phyloP scores from a whole-genome alignment of 2,329 filamentous ascomycete species.

The Colletotrichum ledebouriae region DNA sequence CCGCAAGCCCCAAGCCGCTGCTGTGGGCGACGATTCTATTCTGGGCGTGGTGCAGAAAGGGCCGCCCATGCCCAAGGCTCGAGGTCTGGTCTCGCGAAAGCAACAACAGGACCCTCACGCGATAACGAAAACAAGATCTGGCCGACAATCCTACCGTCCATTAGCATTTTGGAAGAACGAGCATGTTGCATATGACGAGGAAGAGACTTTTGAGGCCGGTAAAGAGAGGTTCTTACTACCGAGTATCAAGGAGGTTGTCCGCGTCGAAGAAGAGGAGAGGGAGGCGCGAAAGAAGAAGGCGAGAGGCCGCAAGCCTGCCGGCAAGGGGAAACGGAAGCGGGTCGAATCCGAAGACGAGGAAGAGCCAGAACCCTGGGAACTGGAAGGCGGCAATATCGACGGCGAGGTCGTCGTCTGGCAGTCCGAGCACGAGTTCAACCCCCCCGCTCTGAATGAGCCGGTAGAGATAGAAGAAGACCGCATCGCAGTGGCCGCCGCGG shows the following conservation, averaged over 20 bases:
- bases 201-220: slow-evolving; percentile 63
- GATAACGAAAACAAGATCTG: slow-evolving; percentile 77
- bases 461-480: slow-evolving; percentile 67
- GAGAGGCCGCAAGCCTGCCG: slow-evolving; percentile 46
- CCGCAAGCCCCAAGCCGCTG: slow-evolving; percentile 55
- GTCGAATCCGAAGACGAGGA: slow-evolving; percentile 64
- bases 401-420: slow-evolving; percentile 77
- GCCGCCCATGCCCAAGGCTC: slow-evolving; percentile 67
- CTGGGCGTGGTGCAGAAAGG: slow-evolving; percentile 64
- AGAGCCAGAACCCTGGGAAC: slow-evolving; percentile 78
- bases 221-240: slow-evolving; percentile 68
- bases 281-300: slow-evolving; percentile 43
- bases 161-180: slow-evolving; percentile 91
- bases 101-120: slow-evolving; percentile 63
- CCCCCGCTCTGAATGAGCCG: slow-evolving; percentile 64
- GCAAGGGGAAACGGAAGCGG: slow-evolving; percentile 50
- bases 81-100: slow-evolving; percentile 67
- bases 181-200: slow-evolving; percentile 76
- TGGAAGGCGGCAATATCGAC: slow-evolving; percentile 69
- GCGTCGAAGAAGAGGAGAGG: slow-evolving; percentile 73
- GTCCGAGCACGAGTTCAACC: slow-evolving; percentile 65
- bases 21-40: slow-evolving; percentile 60
- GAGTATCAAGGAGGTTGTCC: slow-evolving; percentile 82
- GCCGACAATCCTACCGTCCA: slow-evolving; percentile 82
- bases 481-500: slow-evolving; percentile 67